Evolutionary conservation across 2,329 filamentous ascomycete species (phyloP).

Genomic region (Exophiala lecanii-corni): DNA sequence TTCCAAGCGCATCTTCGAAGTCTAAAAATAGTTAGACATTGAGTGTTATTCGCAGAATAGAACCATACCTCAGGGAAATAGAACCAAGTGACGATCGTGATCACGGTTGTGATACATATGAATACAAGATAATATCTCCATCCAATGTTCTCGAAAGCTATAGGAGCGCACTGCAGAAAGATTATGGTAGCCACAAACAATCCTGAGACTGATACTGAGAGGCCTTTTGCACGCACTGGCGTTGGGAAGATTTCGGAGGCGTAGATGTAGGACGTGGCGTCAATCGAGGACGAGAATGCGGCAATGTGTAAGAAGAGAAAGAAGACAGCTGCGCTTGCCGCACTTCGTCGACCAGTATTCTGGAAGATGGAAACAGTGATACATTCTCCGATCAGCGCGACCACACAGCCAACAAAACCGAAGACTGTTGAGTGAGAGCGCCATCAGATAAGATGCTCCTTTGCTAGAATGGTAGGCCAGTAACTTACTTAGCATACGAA

Average conservation of each 20-base stretch:
- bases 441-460: not conserved
- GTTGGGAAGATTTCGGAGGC: conserved; percentile 13
- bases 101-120: conserved; percentile 9
- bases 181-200: conserved; percentile 16
- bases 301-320: conserved; percentile 38
- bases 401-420: not conserved
- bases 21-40: too few relatives aligned
- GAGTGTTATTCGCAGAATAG: too few relatives aligned
- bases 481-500: conserved; percentile 3
- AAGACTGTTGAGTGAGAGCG: not conserved
- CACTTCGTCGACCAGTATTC: not conserved
- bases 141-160: conserved; percentile 31
- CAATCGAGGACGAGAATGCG: conserved; percentile 34
- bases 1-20: too few relatives aligned
- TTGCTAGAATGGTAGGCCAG: not conserved
- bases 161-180: conserved; percentile 11
- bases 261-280: conserved; percentile 10
- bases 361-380: not conserved
- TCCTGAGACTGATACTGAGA: conserved; percentile 7
- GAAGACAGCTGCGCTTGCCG: conserved; percentile 32
- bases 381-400: not conserved
- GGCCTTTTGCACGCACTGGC: conserved; percentile 10
- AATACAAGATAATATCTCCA: conserved; percentile 32
- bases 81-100: conserved; percentile 67
- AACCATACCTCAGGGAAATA: too few relatives aligned